Conservation (phyloP, 441 rosid species). For the Erodium moschatum region DNA sequence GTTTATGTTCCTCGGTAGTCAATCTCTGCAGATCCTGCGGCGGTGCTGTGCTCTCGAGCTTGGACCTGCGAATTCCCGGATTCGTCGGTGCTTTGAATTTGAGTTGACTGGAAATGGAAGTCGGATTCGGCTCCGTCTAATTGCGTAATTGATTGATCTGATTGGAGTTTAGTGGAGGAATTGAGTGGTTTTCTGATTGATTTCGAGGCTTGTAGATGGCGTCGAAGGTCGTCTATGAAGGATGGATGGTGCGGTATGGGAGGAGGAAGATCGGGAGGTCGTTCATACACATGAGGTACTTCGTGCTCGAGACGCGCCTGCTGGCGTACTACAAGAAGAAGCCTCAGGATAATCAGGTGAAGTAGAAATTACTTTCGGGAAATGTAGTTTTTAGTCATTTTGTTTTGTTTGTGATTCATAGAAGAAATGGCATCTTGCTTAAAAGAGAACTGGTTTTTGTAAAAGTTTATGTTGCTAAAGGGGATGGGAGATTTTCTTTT, state of each 20-base stretch:
- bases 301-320: slow-evolving; percentile 81
- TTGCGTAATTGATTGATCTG: too few relatives aligned
- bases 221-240: slow-evolving; percentile 81
- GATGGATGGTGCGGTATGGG: slow-evolving; percentile 99
- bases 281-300: slow-evolving; percentile 89
- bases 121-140: neutral
- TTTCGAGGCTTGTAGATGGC: slow-evolving; percentile 30
- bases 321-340: slow-evolving; percentile 94
- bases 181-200: slow-evolving; percentile 3
- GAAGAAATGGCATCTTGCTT: too few relatives aligned
- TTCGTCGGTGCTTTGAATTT: neutral
- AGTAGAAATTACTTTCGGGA: neutral
- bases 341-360: slow-evolving; percentile 85
- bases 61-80: neutral
- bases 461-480: too few relatives aligned
- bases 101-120: slow-evolving; percentile 4
- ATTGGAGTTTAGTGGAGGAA: neutral
- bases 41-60: neutral
- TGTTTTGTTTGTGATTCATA: too few relatives aligned
- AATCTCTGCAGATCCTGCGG: slow-evolving; percentile 2
- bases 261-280: slow-evolving; percentile 95
- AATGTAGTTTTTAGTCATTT: neutral
- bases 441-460: too few relatives aligned
- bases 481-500: too few relatives aligned
- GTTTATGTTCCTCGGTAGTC: neutral